Conservation (phyloP, 805 yeast genomes). For the Hanseniaspora vineae region DNA sequence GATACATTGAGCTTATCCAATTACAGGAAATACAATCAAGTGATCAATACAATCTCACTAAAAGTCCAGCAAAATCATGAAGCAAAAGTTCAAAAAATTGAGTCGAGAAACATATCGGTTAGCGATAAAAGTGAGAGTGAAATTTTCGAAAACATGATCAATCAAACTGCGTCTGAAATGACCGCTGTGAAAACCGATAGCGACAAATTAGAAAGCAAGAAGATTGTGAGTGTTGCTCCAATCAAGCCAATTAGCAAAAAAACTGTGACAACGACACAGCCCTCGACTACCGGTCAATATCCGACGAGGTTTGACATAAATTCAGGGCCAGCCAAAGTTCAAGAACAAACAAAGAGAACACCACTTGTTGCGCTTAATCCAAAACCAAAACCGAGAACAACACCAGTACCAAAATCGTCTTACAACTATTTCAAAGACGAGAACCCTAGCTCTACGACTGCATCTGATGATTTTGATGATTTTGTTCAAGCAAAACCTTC, state of each 20-base stretch:
- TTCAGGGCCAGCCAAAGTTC: background rate
- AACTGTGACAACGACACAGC: background rate
- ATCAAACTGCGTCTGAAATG: slow-evolving; percentile 15
- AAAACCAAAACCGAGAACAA: slow-evolving; percentile 1
- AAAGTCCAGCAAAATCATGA: slow-evolving; percentile 29
- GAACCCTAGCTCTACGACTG: slow-evolving; percentile 22
- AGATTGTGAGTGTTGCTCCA: slow-evolving; percentile 13
- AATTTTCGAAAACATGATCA: slow-evolving; percentile 10
- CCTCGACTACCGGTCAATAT: too few relatives aligned
- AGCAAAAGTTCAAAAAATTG: slow-evolving; percentile 5
- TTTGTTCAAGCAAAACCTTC: slow-evolving; percentile 43
- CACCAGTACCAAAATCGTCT: slow-evolving; percentile 9
- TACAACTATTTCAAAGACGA: background rate
- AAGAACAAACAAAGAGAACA: slow-evolving; percentile 2
- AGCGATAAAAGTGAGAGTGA: slow-evolving; percentile 8
- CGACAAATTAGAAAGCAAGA: slow-evolving; percentile 14
- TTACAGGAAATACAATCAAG: slow-evolving; percentile 27
- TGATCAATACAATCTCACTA: slow-evolving; percentile 29
- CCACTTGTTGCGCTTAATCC: slow-evolving; percentile 4
- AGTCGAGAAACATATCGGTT: background rate
- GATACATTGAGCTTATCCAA: slow-evolving; percentile 29
- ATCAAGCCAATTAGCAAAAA: slow-evolving; percentile 14
- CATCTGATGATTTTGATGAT: slow-evolving; percentile 43
- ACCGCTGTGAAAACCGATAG: slow-evolving; percentile 7
- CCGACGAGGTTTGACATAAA: too few relatives aligned